A percentile compares a stretch with the other conserved stretches of the same genome.
Conservation (phyloP, 345 rosid species). For the Aquilaria yunnanensis region DNA sequence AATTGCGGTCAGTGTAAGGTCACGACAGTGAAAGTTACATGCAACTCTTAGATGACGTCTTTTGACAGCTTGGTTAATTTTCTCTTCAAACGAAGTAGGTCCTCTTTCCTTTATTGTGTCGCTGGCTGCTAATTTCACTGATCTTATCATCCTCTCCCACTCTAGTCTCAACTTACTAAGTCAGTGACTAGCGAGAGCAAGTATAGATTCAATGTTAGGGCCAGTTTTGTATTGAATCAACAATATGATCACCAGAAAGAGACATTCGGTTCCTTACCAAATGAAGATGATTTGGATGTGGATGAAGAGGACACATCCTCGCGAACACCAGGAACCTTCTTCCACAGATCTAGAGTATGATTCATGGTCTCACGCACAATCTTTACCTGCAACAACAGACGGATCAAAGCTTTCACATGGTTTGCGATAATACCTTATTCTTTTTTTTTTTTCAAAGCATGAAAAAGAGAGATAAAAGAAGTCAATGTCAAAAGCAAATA, state of each 20-base stretch:
- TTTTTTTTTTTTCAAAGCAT: not conserved
- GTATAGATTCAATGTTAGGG: no score
- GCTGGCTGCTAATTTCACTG: no score
- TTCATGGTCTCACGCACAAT: slow-evolving; percentile 89
- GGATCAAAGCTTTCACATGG: slow-evolving; percentile 1
- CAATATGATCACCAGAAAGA: not conserved
- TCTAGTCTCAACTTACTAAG: no score
- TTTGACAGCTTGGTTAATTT: no score
- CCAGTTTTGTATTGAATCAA: no score
- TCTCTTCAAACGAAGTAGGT: not conserved
- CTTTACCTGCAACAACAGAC: slow-evolving; percentile 48
- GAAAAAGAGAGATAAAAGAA: not conserved
- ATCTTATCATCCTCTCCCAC: no score
- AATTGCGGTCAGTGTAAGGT: not conserved
- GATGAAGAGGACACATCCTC: slow-evolving; percentile 36
- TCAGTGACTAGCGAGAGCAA: no score
- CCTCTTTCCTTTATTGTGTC: no score
- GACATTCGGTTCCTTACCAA: slow-evolving; percentile 25
- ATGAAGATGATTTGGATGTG: slow-evolving; percentile 36
- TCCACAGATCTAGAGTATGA: slow-evolving; percentile 69
- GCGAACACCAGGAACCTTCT: slow-evolving; percentile 42
- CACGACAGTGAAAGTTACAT: not conserved
- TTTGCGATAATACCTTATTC: not conserved
- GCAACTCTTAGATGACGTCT: not conserved
- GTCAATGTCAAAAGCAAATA: slow-evolving; percentile 11